A percentile compares a stretch with the other conserved stretches of the same genome.
phyloP scores from a whole-genome alignment of 139 green algal genomes.

The Spirogloea muscicola region DNA sequence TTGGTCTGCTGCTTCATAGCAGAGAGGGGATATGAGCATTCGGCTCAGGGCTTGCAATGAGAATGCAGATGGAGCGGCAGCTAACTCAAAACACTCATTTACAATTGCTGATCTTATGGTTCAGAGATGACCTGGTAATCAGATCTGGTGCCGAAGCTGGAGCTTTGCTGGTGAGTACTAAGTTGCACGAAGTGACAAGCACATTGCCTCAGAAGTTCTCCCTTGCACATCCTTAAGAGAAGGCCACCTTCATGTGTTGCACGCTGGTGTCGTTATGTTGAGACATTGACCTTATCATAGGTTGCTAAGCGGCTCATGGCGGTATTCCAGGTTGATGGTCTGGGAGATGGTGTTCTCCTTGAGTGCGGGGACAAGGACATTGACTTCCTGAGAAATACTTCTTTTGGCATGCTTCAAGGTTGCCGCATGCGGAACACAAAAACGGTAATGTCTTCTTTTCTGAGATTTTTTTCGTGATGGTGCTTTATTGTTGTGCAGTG shows the following conservation, averaged over 20 bases:
- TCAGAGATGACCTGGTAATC: conserved; percentile 77
- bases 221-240: too few relatives aligned
- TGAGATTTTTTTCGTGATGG: too few relatives aligned
- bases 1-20: too few relatives aligned
- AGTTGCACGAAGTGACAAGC: too few relatives aligned
- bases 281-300: too few relatives aligned
- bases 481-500: too few relatives aligned
- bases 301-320: too few relatives aligned
- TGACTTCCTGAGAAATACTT: conserved; percentile 83
- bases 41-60: not conserved
- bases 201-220: too few relatives aligned
- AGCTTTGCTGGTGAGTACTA: conserved; percentile 70
- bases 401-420: conserved; percentile 95
- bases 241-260: too few relatives aligned
- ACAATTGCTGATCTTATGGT: not conserved
- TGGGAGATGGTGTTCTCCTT: conserved; percentile 90
- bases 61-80: not conserved
- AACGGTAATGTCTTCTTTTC: conserved; percentile 56
- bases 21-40: too few relatives aligned
- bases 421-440: conserved; percentile 97
- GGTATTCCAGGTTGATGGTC: conserved; percentile 70
- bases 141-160: conserved; percentile 71
- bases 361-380: conserved; percentile 70
- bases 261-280: too few relatives aligned
- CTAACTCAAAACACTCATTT: not conserved